Evolutionary conservation across 1,284 basidiomycete species (phyloP), one percentile per base, ranked within the genome.

Genomic region (Cryptococcus amylolentus): DNA sequence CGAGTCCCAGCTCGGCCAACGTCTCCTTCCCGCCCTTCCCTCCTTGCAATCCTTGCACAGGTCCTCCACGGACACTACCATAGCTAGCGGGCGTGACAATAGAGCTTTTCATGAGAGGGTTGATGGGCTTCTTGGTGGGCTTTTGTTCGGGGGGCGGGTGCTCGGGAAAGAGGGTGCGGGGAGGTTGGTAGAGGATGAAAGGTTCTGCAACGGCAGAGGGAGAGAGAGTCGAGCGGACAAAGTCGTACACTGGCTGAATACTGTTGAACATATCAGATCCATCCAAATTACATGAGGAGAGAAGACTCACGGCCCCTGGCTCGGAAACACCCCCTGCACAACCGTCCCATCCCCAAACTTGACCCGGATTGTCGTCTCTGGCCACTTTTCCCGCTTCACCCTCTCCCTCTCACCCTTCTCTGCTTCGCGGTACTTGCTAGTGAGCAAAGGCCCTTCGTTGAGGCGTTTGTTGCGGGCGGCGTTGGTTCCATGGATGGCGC

Each of bases 131-230:
- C 9, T 53, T 57, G n/a, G 48, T 52, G 54, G 56, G 55, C 60
- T 61, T 52, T 41, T 61, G 54, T 8, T 44, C 54, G 5, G 70
- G 66, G 2, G 56, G 28, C 2, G 75, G 72, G 14, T 63, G 56
- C 63, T 78, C 76, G 41, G 75, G 74, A 56, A 70, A 78, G n/a
- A 58, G 58, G 5, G 58, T 66, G 45, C 66, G 60, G 1, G 76
- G 76, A 8, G 76, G 75, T 69, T 77, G 73, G 61, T 72, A 78
- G 7, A 78, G 67, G n/a, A 68, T 68, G 60, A 78, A 78, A 8
- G 63, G 54, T 52, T 72, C 69, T 12, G 46, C 18, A 1, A 56
- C 51, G 4, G 60, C 67, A n/a, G 56, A 49, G 10, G 67, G 59
- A 18, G 55, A 40, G 9, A 78, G 61, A 4, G 70, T 61, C 2